phyloP scores from a whole-genome alignment of 495 filamentous ascomycete species.

The Penicillium parvum region DNA sequence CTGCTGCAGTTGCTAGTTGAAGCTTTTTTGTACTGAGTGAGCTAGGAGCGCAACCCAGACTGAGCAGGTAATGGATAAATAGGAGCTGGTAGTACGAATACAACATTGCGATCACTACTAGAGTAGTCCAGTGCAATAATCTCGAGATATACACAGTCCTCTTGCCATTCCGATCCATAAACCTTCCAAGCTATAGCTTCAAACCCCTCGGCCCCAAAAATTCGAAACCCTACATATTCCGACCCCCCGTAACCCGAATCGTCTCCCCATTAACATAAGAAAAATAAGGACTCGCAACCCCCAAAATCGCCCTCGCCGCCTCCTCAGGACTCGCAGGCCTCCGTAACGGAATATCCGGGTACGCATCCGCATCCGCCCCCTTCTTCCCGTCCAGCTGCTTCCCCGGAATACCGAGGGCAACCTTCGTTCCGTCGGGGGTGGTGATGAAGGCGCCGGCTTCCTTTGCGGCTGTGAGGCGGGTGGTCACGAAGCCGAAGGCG shows the following conservation, averaged over 20 bases:
- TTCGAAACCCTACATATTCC: conserved; percentile 60
- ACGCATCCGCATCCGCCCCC: conserved; percentile 31
- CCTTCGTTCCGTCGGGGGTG: conserved; percentile 69
- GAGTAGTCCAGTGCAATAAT: no score
- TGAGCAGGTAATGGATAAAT: no score
- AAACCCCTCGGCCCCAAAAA: no score
- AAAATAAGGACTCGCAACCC: conserved; percentile 74
- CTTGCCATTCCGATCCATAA: no score
- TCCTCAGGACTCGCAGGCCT: conserved; percentile 72
- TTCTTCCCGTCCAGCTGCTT: conserved; percentile 44
- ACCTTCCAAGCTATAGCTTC: no score
- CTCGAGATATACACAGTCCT: no score
- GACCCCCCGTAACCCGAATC: conserved; percentile 75
- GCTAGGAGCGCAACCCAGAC: no score
- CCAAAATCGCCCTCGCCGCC: conserved; percentile 72
- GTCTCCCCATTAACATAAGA: conserved; percentile 82
- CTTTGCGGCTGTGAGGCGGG: conserved; percentile 73
- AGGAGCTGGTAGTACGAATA: no score
- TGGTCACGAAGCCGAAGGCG: conserved; percentile 75
- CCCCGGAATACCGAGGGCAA: conserved; percentile 71
- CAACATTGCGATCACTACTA: no score
- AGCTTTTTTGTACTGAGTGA: no score
- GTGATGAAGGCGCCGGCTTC: conserved; percentile 74
- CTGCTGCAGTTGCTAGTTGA: no score
- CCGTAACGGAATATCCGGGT: conserved; percentile 70